Percentiles rank a stretch among this genome's conserved stretches.
phyloP scores from a whole-genome alignment of 257 asterid genomes.

The Rhazya stricta region DNA sequence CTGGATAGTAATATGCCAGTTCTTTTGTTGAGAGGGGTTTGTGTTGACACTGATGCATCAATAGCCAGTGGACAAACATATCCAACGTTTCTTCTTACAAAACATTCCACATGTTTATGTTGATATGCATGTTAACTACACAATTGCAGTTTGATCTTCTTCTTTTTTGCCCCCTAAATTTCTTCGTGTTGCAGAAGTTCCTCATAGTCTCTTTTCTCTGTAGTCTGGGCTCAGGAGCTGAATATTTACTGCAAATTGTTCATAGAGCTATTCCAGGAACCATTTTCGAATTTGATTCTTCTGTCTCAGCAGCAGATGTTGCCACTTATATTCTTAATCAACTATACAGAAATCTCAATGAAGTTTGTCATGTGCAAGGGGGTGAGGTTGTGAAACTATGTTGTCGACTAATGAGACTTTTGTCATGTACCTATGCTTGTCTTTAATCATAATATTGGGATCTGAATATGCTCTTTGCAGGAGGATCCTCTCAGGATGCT shows the following conservation, averaged over 20 bases:
- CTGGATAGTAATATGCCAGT: not conserved
- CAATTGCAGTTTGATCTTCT: constrained; percentile 2
- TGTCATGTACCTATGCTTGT: constrained; percentile 11
- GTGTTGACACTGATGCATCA: not conserved
- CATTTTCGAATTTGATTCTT: constrained; percentile 41
- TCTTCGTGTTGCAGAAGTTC: constrained; percentile 7
- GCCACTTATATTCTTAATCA: constrained; percentile 65
- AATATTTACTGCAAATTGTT: constrained; percentile 74
- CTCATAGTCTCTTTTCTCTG: constrained; percentile 29
- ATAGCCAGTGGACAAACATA: not conserved
- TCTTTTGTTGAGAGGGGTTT: not conserved
- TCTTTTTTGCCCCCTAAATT: constrained; percentile 23
- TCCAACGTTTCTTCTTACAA: not conserved
- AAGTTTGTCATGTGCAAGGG: constrained; percentile 88
- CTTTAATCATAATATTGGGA: constrained; percentile 15
- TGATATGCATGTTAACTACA: not conserved
- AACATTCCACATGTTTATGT: not conserved
- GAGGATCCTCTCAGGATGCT: constrained; percentile 86
- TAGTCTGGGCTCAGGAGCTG: constrained; percentile 93
- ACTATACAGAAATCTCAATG: constrained; percentile 77
- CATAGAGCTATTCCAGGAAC: constrained; percentile 63
- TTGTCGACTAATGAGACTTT: constrained; percentile 9
- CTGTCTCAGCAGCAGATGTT: constrained; percentile 57
- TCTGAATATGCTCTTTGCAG: constrained; percentile 42
- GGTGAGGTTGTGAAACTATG: constrained; percentile 66